Conservation (phyloP, 2,329 filamentous ascomycete genomes). For the Teratosphaeria pseudoeucalypti region DNA sequence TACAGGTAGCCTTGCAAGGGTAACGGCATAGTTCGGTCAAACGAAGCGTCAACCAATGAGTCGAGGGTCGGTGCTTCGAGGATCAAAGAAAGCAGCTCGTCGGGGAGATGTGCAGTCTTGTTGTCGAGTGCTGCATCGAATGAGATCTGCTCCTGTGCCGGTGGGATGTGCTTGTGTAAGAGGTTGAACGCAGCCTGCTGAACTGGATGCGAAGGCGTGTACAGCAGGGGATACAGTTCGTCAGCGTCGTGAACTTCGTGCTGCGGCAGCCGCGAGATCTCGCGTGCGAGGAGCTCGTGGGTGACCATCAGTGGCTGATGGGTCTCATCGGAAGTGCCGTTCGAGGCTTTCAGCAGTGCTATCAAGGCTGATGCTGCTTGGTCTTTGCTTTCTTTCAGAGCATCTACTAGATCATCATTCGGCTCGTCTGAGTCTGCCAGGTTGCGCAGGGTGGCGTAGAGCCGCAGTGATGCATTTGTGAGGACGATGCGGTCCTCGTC, state of each 20-base stretch:
- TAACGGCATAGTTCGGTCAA: constrained; percentile 56
- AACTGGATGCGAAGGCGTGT: constrained; percentile 62
- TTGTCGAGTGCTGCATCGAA: constrained; percentile 66
- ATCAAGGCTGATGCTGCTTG: constrained; percentile 50
- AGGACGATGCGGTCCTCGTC: constrained; percentile 25
- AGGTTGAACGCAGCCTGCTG: constrained; percentile 74
- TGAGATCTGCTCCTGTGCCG: constrained; percentile 68
- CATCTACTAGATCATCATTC: constrained; percentile 79
- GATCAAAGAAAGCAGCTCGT: constrained; percentile 75
- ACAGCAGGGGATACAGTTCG: constrained; percentile 65
- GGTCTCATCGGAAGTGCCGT: constrained; percentile 40
- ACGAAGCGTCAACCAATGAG: constrained; percentile 53
- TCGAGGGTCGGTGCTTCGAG: constrained; percentile 65
- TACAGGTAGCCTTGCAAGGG: constrained; percentile 69
- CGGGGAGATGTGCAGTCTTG: constrained; percentile 61
- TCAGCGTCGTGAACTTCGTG: constrained; percentile 42
- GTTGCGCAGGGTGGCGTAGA: constrained; percentile 53
- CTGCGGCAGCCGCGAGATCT: constrained; percentile 54
- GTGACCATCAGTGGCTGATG: constrained; percentile 64
- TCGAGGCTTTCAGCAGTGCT: constrained; percentile 45
- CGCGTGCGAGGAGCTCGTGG: constrained; percentile 61
- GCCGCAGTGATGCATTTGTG: constrained; percentile 60
- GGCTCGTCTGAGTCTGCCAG: constrained; percentile 49
- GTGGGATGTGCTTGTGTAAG: constrained; percentile 69
- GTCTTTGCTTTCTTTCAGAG: constrained; percentile 51